Percentiles rank a stretch among this genome's conserved stretches.
phyloP scores from a whole-genome alignment of 805 yeast genomes.

The Pichia pseudocactophila region DNA sequence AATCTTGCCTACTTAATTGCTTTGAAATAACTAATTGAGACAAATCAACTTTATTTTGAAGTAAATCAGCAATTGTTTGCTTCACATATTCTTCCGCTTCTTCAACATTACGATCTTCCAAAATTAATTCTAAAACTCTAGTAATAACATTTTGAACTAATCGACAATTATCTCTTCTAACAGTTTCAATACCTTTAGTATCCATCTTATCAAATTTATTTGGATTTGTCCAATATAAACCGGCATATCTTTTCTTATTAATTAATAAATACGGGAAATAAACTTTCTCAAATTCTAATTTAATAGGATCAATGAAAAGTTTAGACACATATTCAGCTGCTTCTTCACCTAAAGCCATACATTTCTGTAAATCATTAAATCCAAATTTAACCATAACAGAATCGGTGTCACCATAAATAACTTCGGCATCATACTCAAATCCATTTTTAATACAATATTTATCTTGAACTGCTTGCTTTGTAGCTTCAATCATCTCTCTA shows the following conservation, averaged over 20 bases:
- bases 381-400: conserved; percentile 99
- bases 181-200: conserved; percentile 97
- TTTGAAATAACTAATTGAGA: conserved; percentile 91
- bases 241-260: conserved; percentile 96
- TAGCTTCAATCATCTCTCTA: conserved; percentile 90
- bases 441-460: conserved; percentile 78
- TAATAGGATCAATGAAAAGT: conserved; percentile 76
- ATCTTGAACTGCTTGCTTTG: conserved; percentile 78
- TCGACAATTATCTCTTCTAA: conserved; percentile 94
- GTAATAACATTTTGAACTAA: conserved; percentile 92
- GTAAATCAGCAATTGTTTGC: conserved; percentile 76
- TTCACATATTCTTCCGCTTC: conserved; percentile 83
- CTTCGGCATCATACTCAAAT: conserved; percentile 73
- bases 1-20: conserved; percentile 80
- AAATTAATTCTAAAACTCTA: conserved; percentile 72
- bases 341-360: conserved; percentile 89
- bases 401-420: conserved; percentile 97
- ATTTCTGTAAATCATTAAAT: conserved; percentile 60
- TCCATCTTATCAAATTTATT: conserved; percentile 95
- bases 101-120: conserved; percentile 78
- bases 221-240: conserved; percentile 89
- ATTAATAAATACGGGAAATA: conserved; percentile 90
- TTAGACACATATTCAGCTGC: conserved; percentile 86
- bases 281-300: conserved; percentile 92
- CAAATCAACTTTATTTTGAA: conserved; percentile 87